Conservation (phyloP, 257 asterid species). For the Solanum sitiens region DNA sequence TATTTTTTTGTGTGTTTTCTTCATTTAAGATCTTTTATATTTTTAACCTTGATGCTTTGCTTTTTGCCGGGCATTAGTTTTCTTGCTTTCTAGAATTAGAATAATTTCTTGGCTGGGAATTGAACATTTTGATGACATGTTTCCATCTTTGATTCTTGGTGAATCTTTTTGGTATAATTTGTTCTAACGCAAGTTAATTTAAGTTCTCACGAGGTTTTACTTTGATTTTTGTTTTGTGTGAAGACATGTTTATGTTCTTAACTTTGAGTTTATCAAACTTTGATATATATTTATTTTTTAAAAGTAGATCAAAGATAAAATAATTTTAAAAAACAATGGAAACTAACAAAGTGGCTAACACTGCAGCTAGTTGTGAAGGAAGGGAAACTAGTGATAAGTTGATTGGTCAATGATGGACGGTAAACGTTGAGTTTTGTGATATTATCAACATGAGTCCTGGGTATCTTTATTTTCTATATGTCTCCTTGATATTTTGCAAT, state of each 20-base stretch:
- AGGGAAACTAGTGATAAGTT: constrained; percentile 87
- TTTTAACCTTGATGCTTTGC: constrained; percentile 15
- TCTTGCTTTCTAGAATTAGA: neutral
- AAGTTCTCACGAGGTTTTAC: neutral
- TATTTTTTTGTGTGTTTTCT: constrained; percentile 10
- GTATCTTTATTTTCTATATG: neutral
- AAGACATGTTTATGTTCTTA: neutral
- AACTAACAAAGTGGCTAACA: constrained; percentile 44
- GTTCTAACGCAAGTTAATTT: constrained; percentile 10
- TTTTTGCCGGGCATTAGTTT: neutral
- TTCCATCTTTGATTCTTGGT: neutral
- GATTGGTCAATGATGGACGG: constrained; percentile 96
- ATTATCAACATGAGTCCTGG: constrained; percentile 65
- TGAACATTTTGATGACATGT: neutral
- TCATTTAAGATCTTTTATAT: constrained; percentile 11
- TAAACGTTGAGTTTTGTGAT: constrained; percentile 84
- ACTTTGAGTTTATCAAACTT: neutral
- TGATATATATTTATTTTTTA: neutral
- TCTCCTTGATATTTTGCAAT: constrained; percentile 14
- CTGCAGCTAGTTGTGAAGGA: constrained; percentile 79
- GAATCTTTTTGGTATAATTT: neutral
- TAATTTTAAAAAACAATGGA: constrained; percentile 1
- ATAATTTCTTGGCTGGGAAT: neutral
- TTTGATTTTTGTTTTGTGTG: neutral
- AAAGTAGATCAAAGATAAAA: constrained; percentile 6